These are phyloP conservation scores for Magnaporthales sp. DNA, from an alignment of 2,329 filamentous ascomycete genomes.

Conservation along the genomic window DNA sequence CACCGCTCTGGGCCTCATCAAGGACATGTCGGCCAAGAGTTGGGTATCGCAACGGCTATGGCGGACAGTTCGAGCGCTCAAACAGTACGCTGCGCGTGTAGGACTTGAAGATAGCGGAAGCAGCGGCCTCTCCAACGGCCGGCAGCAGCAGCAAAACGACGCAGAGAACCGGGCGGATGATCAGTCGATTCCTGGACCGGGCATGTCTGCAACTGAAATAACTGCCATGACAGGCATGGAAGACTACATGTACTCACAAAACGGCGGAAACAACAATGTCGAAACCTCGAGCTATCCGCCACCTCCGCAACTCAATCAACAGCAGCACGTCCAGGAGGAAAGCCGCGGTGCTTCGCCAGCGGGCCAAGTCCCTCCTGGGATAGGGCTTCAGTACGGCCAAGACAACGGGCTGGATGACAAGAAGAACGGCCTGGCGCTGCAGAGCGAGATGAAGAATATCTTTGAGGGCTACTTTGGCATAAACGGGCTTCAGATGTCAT, in stretches of 20 bases:
- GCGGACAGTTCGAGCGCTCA: constrained; percentile 62
- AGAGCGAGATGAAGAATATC: constrained; percentile 43
- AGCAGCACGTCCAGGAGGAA: not conserved
- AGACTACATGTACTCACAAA: not conserved
- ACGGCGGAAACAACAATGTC: not conserved
- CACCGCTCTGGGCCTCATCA: constrained; percentile 65
- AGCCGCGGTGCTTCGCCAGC: not conserved
- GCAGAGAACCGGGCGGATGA: not conserved
- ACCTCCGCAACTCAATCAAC: constrained; percentile 1
- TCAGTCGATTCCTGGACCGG: not conserved
- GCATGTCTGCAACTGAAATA: not conserved
- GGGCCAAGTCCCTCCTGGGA: not conserved
- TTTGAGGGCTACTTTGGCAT: constrained; percentile 28
- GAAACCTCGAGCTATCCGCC: not conserved
- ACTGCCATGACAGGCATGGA: not conserved
- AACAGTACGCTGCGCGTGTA: constrained; percentile 62
- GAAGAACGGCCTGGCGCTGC: constrained; percentile 39
- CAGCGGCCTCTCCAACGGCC: constrained; percentile 43
- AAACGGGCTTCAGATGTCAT: constrained; percentile 9
- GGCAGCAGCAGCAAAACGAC: constrained; percentile 14
- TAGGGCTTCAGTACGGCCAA: not conserved
- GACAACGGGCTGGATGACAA: constrained; percentile 12
- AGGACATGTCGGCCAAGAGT: constrained; percentile 61
- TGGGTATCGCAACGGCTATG: constrained; percentile 67
- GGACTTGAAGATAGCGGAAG: constrained; percentile 48